Evolutionary conservation across 1,284 basidiomycete genomes (phyloP).

Genomic region (Naganishia sp.): DNA sequence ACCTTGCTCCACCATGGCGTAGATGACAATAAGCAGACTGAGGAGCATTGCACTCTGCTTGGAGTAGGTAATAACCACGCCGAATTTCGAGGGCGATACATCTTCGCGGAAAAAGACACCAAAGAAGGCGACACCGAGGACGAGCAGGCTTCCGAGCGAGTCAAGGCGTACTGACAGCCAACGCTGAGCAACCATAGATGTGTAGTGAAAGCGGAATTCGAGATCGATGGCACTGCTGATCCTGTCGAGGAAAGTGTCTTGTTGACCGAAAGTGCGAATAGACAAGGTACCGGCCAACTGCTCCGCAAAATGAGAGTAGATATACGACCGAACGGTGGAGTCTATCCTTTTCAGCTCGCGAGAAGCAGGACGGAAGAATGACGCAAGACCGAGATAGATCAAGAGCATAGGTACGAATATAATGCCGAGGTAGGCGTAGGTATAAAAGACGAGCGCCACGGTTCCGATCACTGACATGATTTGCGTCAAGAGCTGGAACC

Average conservation of each 20-base stretch:
- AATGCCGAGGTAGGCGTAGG: slow-evolving; percentile 41
- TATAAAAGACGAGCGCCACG: slow-evolving; percentile 43
- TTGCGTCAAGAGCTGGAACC: slow-evolving; percentile 27
- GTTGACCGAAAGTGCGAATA: slow-evolving; percentile 42
- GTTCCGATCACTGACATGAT: slow-evolving; percentile 39
- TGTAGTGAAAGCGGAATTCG: slow-evolving; percentile 40
- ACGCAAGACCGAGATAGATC: slow-evolving; percentile 33
- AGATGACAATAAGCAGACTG: slow-evolving; percentile 35
- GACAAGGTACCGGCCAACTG: slow-evolving; percentile 43
- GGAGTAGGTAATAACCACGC: slow-evolving; percentile 49
- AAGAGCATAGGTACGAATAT: slow-evolving; percentile 41
- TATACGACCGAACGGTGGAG: slow-evolving; percentile 41
- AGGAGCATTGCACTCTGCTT: slow-evolving; percentile 38
- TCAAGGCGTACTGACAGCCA: slow-evolving; percentile 49
- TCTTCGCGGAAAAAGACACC: slow-evolving; percentile 42
- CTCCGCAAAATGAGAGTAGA: slow-evolving; percentile 48
- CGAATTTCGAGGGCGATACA: slow-evolving; percentile 44
- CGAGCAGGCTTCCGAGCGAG: slow-evolving; percentile 39
- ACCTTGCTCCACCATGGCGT: slow-evolving; percentile 17
- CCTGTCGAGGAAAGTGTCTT: slow-evolving; percentile 37
- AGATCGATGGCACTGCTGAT: slow-evolving; percentile 40
- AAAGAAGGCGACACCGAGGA: slow-evolving; percentile 43
- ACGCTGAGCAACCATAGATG: slow-evolving; percentile 35
- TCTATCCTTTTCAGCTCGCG: slow-evolving; percentile 49
- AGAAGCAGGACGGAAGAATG: slow-evolving; percentile 45